Percentiles rank a stretch among this genome's conserved stretches.
These are phyloP conservation scores for Tremella fuciformis DNA, from an alignment of 768 basidiomycete genomes.

Conservation along the genomic window DNA sequence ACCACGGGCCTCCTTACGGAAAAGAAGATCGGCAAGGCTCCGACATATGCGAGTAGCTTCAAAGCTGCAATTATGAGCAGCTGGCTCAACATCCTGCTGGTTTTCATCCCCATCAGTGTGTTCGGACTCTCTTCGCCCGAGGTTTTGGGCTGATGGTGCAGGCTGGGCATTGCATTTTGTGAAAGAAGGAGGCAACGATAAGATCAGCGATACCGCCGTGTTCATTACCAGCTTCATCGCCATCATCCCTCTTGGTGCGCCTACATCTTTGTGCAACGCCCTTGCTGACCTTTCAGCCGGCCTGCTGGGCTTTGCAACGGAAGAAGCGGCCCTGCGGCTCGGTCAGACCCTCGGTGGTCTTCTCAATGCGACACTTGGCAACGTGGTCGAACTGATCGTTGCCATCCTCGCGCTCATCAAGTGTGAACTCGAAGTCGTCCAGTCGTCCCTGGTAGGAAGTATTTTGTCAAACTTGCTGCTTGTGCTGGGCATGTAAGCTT, in stretches of 20 bases:
- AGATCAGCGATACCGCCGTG: slow-evolving; percentile 54
- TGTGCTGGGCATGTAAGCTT: slow-evolving; percentile 51
- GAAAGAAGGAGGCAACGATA: slow-evolving; percentile 44
- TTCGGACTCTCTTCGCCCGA: slow-evolving; percentile 34
- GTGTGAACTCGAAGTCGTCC: slow-evolving; percentile 60
- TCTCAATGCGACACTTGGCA: slow-evolving; percentile 60
- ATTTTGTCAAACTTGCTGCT: slow-evolving; percentile 56
- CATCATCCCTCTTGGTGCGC: slow-evolving; percentile 56
- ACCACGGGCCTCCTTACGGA: slow-evolving; percentile 48
- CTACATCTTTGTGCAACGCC: background rate
- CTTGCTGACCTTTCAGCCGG: slow-evolving; percentile 51
- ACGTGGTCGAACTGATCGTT: slow-evolving; percentile 60
- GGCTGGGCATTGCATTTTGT: slow-evolving; percentile 57
- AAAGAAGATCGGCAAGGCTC: slow-evolving; percentile 39
- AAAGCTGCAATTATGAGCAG: slow-evolving; percentile 38
- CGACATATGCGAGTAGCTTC: slow-evolving; percentile 33
- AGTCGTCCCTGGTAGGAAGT: slow-evolving; percentile 59
- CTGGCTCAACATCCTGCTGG: slow-evolving; percentile 55
- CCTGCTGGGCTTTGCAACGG: slow-evolving; percentile 59
- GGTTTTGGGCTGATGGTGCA: background rate
- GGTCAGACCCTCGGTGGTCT: slow-evolving; percentile 59
- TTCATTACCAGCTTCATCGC: slow-evolving; percentile 58
- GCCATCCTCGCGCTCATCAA: slow-evolving; percentile 48
- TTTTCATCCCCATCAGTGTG: slow-evolving; percentile 57
- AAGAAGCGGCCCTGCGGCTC: slow-evolving; percentile 57